phyloP scores from a whole-genome alignment of 495 filamentous ascomycete genomes.

The Geopyxis carbonaria region DNA sequence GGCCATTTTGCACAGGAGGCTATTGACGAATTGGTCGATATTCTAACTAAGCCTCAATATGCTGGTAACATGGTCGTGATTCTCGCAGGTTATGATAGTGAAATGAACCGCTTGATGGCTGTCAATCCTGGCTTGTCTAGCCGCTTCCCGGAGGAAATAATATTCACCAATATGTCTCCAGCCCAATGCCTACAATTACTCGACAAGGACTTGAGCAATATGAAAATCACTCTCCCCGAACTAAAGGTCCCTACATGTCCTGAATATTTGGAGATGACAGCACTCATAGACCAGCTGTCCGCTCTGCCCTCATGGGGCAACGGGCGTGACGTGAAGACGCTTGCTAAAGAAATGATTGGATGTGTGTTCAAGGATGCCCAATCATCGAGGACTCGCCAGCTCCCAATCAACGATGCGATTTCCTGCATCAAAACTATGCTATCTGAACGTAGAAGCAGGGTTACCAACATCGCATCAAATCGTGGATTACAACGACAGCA shows the following conservation, averaged over 20 bases:
- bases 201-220: neutral
- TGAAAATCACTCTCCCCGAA: neutral
- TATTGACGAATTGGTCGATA: conserved; percentile 56
- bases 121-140: conserved; percentile 40
- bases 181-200: neutral
- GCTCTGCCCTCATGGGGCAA: neutral
- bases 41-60: conserved; percentile 46
- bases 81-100: conserved; percentile 52
- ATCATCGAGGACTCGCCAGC: too few species aligned
- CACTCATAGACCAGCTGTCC: neutral
- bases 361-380: too few species aligned
- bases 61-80: conserved; percentile 50
- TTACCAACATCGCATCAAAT: too few species aligned
- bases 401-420: too few species aligned
- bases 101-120: conserved; percentile 53
- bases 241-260: neutral
- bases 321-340: neutral
- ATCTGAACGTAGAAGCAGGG: too few species aligned
- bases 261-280: neutral
- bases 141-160: conserved; percentile 42
- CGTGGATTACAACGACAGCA: too few species aligned
- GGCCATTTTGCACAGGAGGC: conserved; percentile 49
- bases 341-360: conserved; percentile 4
- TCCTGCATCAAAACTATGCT: too few species aligned
- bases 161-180: conserved; percentile 28